A percentile compares a stretch with the other conserved stretches of the same genome.
phyloP scores from a whole-genome alignment of 2,329 filamentous ascomycete species.

The Aspergillus sp. region DNA sequence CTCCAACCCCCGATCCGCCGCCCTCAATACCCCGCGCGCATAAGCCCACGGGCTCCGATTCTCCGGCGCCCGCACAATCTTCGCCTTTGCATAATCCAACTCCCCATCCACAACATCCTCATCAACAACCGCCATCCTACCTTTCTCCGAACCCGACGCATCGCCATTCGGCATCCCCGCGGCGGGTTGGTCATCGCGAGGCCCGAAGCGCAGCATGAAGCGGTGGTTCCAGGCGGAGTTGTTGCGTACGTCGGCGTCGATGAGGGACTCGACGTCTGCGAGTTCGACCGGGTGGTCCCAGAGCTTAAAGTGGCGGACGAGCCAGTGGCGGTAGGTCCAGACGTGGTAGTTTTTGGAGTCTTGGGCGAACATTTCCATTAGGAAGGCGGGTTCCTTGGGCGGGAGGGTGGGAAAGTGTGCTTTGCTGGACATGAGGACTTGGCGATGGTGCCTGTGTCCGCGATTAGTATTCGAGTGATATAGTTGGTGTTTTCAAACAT shows the following conservation, averaged over 20 bases:
- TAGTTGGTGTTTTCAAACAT: slow-evolving; percentile 2
- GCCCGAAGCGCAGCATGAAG: slow-evolving; percentile 82
- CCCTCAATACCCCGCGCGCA: slow-evolving; percentile 65
- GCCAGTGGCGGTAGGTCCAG: slow-evolving; percentile 85
- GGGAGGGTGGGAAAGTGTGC: slow-evolving; percentile 49
- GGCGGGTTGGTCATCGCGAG: slow-evolving; percentile 40
- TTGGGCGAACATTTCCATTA: slow-evolving; percentile 69
- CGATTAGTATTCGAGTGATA: background rate
- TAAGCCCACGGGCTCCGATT: slow-evolving; percentile 96
- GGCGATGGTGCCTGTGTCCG: slow-evolving; percentile 51
- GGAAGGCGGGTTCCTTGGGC: slow-evolving; percentile 64
- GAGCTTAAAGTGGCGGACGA: slow-evolving; percentile 58
- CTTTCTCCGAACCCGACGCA: slow-evolving; percentile 19
- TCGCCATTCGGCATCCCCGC: slow-evolving; percentile 28
- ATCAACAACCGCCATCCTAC: slow-evolving; percentile 44
- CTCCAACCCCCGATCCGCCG: slow-evolving; percentile 49
- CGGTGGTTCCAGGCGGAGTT: slow-evolving; percentile 98
- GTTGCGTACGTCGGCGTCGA: slow-evolving; percentile 79
- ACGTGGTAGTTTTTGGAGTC: slow-evolving; percentile 99
- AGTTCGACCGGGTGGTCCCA: slow-evolving; percentile 58
- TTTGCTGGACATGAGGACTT: slow-evolving; percentile 47
- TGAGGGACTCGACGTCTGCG: slow-evolving; percentile 61
- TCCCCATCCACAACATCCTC: slow-evolving; percentile 64
- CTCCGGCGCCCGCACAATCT: slow-evolving; percentile 74
- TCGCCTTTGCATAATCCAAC: slow-evolving; percentile 63